phyloP scores from a whole-genome alignment of 345 rosid genomes.

The Pistacia vera region DNA sequence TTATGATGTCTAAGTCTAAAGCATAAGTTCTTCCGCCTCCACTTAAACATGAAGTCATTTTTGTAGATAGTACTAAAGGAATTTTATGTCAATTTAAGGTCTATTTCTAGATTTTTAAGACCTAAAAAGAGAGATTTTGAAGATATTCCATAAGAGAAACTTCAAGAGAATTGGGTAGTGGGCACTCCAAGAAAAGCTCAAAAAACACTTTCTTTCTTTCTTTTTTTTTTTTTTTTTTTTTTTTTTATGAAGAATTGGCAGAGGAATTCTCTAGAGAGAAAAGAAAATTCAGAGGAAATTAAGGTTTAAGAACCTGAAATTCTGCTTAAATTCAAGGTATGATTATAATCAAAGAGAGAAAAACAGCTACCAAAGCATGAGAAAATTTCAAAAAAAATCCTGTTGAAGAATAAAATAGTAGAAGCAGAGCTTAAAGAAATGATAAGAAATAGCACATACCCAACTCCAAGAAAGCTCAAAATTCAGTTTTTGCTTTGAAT shows the following conservation, averaged over 20 bases:
- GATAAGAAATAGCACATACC: neutral
- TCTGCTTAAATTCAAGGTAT: neutral
- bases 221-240: too few relatives aligned
- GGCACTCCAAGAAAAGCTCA: neutral
- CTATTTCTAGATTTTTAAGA: too few relatives aligned
- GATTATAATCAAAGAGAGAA: too few relatives aligned
- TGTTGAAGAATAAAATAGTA: neutral
- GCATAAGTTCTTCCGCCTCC: constrained; percentile 71
- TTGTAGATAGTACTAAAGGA: neutral
- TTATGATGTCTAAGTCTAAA: constrained; percentile 73
- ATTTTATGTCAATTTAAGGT: neutral
- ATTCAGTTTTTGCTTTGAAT: neutral
- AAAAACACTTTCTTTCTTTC: neutral
- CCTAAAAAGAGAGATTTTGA: too few relatives aligned
- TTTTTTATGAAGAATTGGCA: neutral
- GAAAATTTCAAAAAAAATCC: constrained; percentile 12
- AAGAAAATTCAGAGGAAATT: neutral
- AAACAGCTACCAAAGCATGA: neutral
- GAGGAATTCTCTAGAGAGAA: neutral
- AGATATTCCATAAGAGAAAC: too few relatives aligned
- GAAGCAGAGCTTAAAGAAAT: neutral
- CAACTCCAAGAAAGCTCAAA: constrained; percentile 21
- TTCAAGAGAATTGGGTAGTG: too few relatives aligned
- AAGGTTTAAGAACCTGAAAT: neutral
- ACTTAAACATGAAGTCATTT: constrained; percentile 79